Base-by-base conservation (phyloP, 2,329 filamentous ascomycete genomes). In the Fusarium vanettenii region DNA sequence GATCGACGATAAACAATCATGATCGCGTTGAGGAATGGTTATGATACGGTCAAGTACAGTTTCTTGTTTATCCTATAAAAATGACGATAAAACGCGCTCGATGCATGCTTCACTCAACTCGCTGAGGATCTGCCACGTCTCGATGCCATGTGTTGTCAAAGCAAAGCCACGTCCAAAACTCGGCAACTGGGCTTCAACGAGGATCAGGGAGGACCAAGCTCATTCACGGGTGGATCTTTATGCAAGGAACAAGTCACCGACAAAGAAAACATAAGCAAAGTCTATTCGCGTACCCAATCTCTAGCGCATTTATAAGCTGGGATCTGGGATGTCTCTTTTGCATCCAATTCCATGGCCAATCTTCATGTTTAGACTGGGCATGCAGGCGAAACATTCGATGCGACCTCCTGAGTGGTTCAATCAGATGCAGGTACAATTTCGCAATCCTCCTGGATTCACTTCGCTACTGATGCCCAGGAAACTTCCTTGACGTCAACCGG, bases 1-100 rank as follows among this genome's bases (percentile, higher is more conserved):
- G 66, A 73, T 73, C 60, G 57, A 63, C 67, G 63, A 68, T 73
- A 66, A 67, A 69, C 64, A 75, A 74, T 65, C 55, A 61, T 67
- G 43, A 73, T 72, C 57, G 67, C 59, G 65, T 66, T 60, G 60
- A 56, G 33, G 61, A 56, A 64, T 37, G 39, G 22, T 27, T 18
- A 25, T 50, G 59, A 52, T 35, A 37, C 56, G 60, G 39, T 45
- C 20, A 7, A 50, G 16, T 50, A 29, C 3, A n/a, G 56, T 52
- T 37, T 50, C 43, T 67, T 67, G 45, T 45, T 45, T 57, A 27
- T 50, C 16, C 16, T n/a, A n/a, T n/a, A n/a, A n/a, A n/a, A 59
- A 43, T 22, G 22, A 3, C 16, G 48, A 52, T 18, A 29, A n/a
- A 27, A 52, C 48, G 48, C 48, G 48, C 16, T 29, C 18, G 18